phyloP scores from a whole-genome alignment of 495 filamentous ascomycete genomes.

The Staphylotrichum longicolle region DNA sequence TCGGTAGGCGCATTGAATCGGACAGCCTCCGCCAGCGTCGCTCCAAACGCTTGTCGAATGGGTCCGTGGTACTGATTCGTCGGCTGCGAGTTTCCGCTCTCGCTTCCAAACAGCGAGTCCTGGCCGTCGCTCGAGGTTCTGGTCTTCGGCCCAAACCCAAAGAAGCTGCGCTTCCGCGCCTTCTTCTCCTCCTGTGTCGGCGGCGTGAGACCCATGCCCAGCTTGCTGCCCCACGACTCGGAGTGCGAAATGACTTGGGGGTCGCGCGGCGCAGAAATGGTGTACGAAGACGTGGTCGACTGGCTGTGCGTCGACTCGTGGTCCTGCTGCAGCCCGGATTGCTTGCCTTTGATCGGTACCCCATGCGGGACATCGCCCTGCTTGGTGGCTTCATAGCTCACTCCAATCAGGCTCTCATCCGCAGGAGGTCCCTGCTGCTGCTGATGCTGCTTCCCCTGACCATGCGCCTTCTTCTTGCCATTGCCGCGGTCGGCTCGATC shows the following conservation, averaged over 20 bases:
- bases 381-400: constrained; percentile 82
- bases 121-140: constrained; percentile 49
- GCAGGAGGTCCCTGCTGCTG: constrained; percentile 27
- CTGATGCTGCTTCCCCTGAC: constrained; percentile 39
- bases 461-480: constrained; percentile 55
- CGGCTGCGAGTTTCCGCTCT: constrained; percentile 29
- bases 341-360: constrained; percentile 27
- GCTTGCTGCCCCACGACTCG: constrained; percentile 82
- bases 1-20: constrained; percentile 71
- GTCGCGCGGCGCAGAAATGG: constrained; percentile 87
- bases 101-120: constrained; percentile 46
- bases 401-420: constrained; percentile 63
- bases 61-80: constrained; percentile 52
- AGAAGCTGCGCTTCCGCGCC: constrained; percentile 87
- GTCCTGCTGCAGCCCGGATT: constrained; percentile 22
- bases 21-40: constrained; percentile 82
- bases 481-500: constrained; percentile 38
- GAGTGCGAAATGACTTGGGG: constrained; percentile 80
- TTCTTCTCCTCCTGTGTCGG: constrained; percentile 69
- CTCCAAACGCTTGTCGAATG: constrained; percentile 78
- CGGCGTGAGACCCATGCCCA: constrained; percentile 41
- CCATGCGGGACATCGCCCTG: constrained; percentile 57
- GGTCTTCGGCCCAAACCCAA: constrained; percentile 71
- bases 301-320: constrained; percentile 35
- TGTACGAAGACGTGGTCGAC: constrained; percentile 45